These are phyloP conservation scores for Galerina marginata DNA, from an alignment of 768 basidiomycete species.

Conservation along the genomic window DNA sequence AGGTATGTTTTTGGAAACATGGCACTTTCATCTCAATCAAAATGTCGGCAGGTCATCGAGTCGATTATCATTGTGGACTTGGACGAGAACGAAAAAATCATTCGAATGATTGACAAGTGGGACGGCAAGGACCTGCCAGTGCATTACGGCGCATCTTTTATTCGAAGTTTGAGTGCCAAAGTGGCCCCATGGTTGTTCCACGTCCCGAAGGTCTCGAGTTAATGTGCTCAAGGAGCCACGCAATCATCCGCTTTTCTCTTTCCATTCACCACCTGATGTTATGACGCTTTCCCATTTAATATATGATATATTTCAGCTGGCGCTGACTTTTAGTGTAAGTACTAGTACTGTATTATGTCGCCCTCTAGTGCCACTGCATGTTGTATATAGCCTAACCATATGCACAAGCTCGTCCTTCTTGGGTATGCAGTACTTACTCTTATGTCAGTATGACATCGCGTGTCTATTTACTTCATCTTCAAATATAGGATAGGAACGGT, in stretches of 20 bases:
- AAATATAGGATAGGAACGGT: not conserved
- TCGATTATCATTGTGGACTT: conserved; percentile 69
- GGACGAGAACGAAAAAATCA: conserved; percentile 68
- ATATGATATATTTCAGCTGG: too few relatives aligned
- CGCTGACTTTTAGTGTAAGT: too few relatives aligned
- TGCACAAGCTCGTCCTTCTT: too few relatives aligned
- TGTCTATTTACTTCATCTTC: too few relatives aligned
- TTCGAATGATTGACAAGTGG: conserved; percentile 64
- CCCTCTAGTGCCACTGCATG: too few relatives aligned
- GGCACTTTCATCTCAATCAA: not conserved
- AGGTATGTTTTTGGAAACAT: conserved; percentile 37
- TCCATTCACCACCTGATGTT: not conserved
- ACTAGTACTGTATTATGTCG: too few relatives aligned
- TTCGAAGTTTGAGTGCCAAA: conserved; percentile 58
- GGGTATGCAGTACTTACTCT: too few relatives aligned
- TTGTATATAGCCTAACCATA: too few relatives aligned
- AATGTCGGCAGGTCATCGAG: conserved; percentile 49
- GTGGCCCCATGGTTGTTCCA: conserved; percentile 57
- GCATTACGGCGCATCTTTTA: conserved; percentile 49
- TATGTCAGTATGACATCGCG: too few relatives aligned
- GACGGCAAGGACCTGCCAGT: conserved; percentile 57
- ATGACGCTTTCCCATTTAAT: too few relatives aligned
- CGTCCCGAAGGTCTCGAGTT: conserved; percentile 44
- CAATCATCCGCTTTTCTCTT: not conserved
- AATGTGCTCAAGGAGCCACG: not conserved